These are phyloP conservation scores for Elsinoe ampelina DNA, from an alignment of 2,329 filamentous ascomycete genomes.

Conservation along the genomic window DNA sequence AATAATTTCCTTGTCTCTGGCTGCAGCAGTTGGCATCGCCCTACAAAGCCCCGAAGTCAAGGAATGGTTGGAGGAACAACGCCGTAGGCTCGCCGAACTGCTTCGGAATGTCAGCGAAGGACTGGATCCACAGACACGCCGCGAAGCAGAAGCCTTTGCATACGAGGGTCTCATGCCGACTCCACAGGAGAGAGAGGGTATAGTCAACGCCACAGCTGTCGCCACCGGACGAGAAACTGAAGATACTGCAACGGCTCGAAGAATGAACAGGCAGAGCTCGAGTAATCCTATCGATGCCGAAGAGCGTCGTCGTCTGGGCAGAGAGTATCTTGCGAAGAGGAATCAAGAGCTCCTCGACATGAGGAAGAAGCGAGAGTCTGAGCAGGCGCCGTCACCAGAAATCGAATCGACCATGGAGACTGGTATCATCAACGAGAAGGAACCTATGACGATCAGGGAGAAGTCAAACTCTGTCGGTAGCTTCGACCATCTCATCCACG, in stretches of 20 bases:
- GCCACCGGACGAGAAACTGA: conserved; percentile 24
- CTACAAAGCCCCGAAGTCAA: conserved; percentile 54
- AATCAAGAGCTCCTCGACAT: conserved; percentile 29
- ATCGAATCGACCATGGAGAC: conserved; percentile 12
- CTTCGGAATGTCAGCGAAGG: conserved; percentile 53
- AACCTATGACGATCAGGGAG: conserved; percentile 16
- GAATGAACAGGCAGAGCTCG: conserved; percentile 10
- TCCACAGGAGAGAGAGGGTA: conserved; percentile 26
- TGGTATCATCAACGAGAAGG: conserved; percentile 18
- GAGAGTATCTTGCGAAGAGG: conserved; percentile 28
- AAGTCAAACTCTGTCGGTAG: conserved; percentile 18
- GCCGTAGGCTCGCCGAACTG: conserved; percentile 51
- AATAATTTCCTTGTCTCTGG: conserved; percentile 51
- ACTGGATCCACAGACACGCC: conserved; percentile 40
- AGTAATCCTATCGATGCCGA: conserved; percentile 23
- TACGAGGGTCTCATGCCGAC: conserved; percentile 25
- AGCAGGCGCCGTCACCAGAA: conserved; percentile 13
- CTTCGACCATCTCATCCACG: conserved; percentile 34
- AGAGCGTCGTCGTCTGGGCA: conserved; percentile 27
- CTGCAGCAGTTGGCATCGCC: conserved; percentile 54
- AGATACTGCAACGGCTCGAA: conserved; percentile 1
- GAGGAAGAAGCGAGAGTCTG: conserved; percentile 21
- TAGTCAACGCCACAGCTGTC: conserved; percentile 25
- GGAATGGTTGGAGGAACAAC: conserved; percentile 52
- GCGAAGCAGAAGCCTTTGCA: conserved; percentile 29